These are phyloP conservation scores for Picea glauca DNA, from an alignment of 75 land plant species.

Conservation along the genomic window DNA sequence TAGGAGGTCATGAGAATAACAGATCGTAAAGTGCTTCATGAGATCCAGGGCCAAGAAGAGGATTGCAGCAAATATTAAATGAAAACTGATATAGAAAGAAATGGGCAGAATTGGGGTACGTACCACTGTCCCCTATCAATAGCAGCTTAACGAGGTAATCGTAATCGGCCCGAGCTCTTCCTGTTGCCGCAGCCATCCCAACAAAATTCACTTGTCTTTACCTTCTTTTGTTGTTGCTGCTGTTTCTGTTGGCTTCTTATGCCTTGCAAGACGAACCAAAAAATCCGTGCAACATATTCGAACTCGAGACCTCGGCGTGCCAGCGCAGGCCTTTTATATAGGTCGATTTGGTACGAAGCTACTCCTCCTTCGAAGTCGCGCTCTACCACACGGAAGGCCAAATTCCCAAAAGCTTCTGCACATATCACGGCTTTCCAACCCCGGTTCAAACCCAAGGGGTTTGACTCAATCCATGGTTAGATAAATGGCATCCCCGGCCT, in stretches of 20 bases:
- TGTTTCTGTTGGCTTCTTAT: background rate
- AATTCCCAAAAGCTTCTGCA: too few relatives aligned
- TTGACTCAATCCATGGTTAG: too few relatives aligned
- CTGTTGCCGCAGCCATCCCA: constrained; percentile 47
- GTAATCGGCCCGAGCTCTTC: constrained; percentile 52
- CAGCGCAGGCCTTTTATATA: background rate
- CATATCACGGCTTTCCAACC: too few relatives aligned
- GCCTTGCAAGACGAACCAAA: background rate
- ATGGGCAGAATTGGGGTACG: background rate
- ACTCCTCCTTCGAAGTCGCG: too few relatives aligned
- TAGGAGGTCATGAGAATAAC: background rate
- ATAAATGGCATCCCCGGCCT: too few relatives aligned
- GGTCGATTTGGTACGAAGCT: too few relatives aligned
- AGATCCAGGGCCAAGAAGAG: background rate
- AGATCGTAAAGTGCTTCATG: background rate
- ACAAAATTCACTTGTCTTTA: background rate
- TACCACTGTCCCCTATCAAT: constrained; percentile 66
- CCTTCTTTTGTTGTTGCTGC: background rate
- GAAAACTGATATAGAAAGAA: background rate
- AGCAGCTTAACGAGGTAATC: constrained; percentile 69
- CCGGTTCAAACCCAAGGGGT: too few relatives aligned
- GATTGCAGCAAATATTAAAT: background rate
- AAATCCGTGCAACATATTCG: constrained; percentile 1
- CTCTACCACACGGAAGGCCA: too few relatives aligned
- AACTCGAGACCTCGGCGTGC: background rate